Evolutionary conservation across 805 yeast genomes (phyloP).

Genomic region (Lipomyces oligophaga): DNA sequence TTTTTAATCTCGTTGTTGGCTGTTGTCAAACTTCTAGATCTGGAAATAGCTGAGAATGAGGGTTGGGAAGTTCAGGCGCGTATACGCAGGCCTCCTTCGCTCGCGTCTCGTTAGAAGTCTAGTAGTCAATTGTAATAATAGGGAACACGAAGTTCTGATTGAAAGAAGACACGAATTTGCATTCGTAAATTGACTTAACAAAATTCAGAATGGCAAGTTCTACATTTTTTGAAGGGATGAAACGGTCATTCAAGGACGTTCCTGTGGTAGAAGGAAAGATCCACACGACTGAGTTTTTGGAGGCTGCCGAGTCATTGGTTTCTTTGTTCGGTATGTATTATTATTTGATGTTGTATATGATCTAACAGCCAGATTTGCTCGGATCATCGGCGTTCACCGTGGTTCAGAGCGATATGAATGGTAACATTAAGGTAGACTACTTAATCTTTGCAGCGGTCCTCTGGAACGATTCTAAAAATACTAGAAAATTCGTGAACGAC

Average conservation of each 20-base stretch:
- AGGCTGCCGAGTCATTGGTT: constrained; percentile 79
- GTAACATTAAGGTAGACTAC: constrained; percentile 55
- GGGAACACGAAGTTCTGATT: too few species aligned
- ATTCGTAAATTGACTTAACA: too few species aligned
- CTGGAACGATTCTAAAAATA: background rate
- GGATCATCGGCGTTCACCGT: constrained; percentile 82
- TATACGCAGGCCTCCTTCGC: too few species aligned
- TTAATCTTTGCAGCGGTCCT: background rate
- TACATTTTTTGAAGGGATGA: constrained; percentile 69
- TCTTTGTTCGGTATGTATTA: constrained; percentile 60
- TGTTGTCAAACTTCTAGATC: too few species aligned
- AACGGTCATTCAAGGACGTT: constrained; percentile 71
- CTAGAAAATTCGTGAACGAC: constrained; percentile 60
- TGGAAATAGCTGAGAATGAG: too few species aligned
- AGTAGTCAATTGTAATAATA: too few species aligned
- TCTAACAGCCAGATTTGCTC: constrained; percentile 48
- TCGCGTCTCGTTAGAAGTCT: too few species aligned
- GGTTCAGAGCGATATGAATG: constrained; percentile 84
- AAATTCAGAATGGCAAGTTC: constrained; percentile 10
- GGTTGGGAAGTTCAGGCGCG: too few species aligned
- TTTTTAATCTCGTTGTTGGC: too few species aligned
- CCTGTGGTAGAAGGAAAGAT: constrained; percentile 60
- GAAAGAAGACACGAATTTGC: too few species aligned
- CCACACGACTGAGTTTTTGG: constrained; percentile 70
- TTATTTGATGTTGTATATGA: background rate